A percentile compares a stretch with the other conserved stretches of the same genome.
phyloP scores from a whole-genome alignment of 2,329 filamentous ascomycete genomes.

The Aurifilum marmelostoma region DNA sequence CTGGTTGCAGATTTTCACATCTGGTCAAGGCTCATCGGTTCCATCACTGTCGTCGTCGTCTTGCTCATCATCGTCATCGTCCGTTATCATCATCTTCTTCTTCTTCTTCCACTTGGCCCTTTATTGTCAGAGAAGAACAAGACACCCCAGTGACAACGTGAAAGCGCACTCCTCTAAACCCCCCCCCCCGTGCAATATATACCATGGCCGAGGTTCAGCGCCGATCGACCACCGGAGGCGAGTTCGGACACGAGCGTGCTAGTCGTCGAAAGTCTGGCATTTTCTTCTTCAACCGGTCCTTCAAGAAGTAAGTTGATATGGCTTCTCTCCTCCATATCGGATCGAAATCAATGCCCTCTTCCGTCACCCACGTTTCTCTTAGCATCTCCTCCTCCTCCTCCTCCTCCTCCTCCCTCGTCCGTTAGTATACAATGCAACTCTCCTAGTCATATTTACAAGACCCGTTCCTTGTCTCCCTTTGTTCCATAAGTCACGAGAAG shows the following conservation, averaged over 20 bases:
- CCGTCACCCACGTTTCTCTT: background rate
- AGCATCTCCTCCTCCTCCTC: background rate
- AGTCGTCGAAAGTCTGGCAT: constrained; percentile 28
- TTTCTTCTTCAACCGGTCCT: constrained; percentile 28
- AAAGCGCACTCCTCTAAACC: background rate
- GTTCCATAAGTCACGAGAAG: background rate
- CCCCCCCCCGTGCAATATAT: background rate
- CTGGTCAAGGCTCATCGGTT: background rate
- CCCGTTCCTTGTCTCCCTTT: background rate
- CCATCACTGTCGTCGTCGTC: background rate
- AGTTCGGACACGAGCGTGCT: constrained; percentile 19
- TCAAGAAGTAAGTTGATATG: constrained; percentile 26
- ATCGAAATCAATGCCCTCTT: background rate
- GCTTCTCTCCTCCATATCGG: constrained; percentile 4
- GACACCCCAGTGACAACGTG: background rate
- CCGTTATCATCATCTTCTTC: background rate
- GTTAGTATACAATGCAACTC: background rate
- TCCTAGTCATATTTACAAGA: background rate
- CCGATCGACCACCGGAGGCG: constrained; percentile 22
- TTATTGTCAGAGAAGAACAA: background rate
- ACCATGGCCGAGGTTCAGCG: constrained; percentile 27
- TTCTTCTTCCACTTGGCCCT: background rate
- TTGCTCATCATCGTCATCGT: background rate
- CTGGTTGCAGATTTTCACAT: background rate
- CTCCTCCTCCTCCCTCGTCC: too few species aligned